Base-by-base conservation (phyloP, 1,284 basidiomycete genomes). In the Xerocomus amazonicus region DNA sequence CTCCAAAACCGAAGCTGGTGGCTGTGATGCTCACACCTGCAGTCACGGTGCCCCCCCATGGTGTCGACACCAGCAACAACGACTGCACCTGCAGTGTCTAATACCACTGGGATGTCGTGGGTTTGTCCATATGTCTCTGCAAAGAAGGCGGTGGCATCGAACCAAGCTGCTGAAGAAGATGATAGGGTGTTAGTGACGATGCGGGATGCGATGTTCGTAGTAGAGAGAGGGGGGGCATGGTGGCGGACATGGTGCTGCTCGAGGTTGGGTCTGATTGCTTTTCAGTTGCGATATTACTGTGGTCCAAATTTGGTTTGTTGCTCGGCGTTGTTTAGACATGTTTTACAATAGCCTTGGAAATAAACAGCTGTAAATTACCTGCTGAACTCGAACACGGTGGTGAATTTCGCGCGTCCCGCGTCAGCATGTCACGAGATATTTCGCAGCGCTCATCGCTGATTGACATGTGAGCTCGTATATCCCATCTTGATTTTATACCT, bases 211-310 rank as follows among this genome's bases (percentile, higher is more conserved):
- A 75, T 90, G 74, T 91, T 91, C 68, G 85, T 87, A 6, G 73
- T 90, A 84, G 62, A 84, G 79, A 56, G 88, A 91, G 65, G 71
- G 80, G 41, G 87, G 87, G 6, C 88, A 90, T 65, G 88, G 87
- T 26, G 87, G 81, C 34, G 87, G 88, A 10, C 72, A 79, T 50
- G 87, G 87, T 4, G 77, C 85, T 38, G 87, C 85, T 19, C 71
- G 76, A 37, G 83, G 83, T 35, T 88, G 84, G 84, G 79, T 78
- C 39, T 84, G 66, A 68, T 9, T 26, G 1, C 10, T 10, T 33
- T 9, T 4, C 12, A 42, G 7, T 19, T 36, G 35, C 6, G 19
- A 23, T 23, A 23, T 23, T 4, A 23, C 19, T 23, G 19, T 23
- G 2, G 4, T 23, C 19, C 19, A 4, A 17, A n/a, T 16, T 8